Conservation (phyloP, 1,284 basidiomycete genomes). For the Pseudozyma pruni region DNA sequence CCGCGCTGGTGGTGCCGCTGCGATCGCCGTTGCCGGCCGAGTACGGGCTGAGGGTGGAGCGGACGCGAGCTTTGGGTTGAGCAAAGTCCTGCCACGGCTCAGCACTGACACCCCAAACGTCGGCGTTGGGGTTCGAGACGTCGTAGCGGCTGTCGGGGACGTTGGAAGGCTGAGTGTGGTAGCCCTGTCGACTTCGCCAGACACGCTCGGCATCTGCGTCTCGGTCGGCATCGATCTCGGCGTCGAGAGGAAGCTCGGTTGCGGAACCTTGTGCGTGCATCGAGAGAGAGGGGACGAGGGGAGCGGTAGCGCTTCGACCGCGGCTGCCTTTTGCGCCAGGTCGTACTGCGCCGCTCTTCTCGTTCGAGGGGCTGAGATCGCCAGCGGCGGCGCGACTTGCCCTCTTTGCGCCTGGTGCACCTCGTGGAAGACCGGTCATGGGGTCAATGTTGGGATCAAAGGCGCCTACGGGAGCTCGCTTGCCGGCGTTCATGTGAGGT, state of each 20-base stretch:
- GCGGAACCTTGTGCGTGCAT: slow-evolving; percentile 35
- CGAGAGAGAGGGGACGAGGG: slow-evolving; percentile 40
- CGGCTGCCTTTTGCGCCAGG: slow-evolving; percentile 33
- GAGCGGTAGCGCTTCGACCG: slow-evolving; percentile 33
- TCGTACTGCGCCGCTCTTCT: slow-evolving; percentile 19
- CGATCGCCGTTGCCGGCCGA: slow-evolving; percentile 24
- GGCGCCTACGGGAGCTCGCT: slow-evolving; percentile 60
- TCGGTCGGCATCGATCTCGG: slow-evolving; percentile 39
- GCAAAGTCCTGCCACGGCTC: slow-evolving; percentile 68
- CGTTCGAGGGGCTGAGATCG: slow-evolving; percentile 24
- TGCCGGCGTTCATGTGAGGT: slow-evolving; percentile 59
- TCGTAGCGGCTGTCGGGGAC: slow-evolving; percentile 46
- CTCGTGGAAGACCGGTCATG: slow-evolving; percentile 55
- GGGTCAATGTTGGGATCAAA: slow-evolving; percentile 65
- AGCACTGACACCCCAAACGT: slow-evolving; percentile 62
- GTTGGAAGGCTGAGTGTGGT: slow-evolving; percentile 48
- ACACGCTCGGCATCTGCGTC: slow-evolving; percentile 46
- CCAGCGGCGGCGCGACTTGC: slow-evolving; percentile 2
- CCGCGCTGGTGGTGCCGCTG: slow-evolving; percentile 51
- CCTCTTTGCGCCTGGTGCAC: slow-evolving; percentile 19
- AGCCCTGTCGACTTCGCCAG: slow-evolving; percentile 44
- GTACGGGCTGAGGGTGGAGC: slow-evolving; percentile 47
- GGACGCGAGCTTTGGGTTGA: slow-evolving; percentile 39
- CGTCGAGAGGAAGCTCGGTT: slow-evolving; percentile 36
- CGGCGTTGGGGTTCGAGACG: slow-evolving; percentile 59